phyloP scores from a whole-genome alignment of 2,329 filamentous ascomycete species.

The Eutypa lata region DNA sequence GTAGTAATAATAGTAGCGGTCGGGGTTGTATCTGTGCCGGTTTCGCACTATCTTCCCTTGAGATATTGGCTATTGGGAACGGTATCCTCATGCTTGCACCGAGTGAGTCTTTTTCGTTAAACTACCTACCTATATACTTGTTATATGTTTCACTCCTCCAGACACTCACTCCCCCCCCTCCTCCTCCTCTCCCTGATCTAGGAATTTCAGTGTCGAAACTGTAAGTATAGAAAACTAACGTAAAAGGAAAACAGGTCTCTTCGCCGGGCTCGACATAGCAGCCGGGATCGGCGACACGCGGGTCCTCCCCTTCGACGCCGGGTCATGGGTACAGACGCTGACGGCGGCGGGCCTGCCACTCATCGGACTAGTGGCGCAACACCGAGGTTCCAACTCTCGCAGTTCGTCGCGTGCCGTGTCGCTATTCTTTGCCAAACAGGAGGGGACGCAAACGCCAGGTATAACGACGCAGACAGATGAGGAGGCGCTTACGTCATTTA shows the following conservation, averaged over 20 bases:
- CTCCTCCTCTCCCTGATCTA: too few relatives aligned
- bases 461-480: too few relatives aligned
- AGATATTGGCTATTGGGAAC: constrained; percentile 54
- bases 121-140: too few relatives aligned
- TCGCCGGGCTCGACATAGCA: constrained; percentile 45
- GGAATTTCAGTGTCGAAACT: too few relatives aligned
- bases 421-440: too few relatives aligned
- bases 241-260: too few relatives aligned
- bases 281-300: constrained; percentile 42
- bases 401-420: not conserved
- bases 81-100: constrained; percentile 54
- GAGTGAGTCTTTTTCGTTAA: too few relatives aligned
- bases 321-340: constrained; percentile 46
- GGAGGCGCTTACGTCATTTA: too few relatives aligned
- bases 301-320: constrained; percentile 45
- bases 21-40: constrained; percentile 1
- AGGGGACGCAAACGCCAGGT: too few relatives aligned
- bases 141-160: too few relatives aligned
- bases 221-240: too few relatives aligned
- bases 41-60: constrained; percentile 44
- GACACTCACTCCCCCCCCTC: too few relatives aligned
- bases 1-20: constrained; percentile 23
- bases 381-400: constrained; percentile 10
- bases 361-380: constrained; percentile 45
- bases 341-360: constrained; percentile 51